Base-by-base conservation (phyloP, 176 grass and related monocot genomes). In the Secale cereale region DNA sequence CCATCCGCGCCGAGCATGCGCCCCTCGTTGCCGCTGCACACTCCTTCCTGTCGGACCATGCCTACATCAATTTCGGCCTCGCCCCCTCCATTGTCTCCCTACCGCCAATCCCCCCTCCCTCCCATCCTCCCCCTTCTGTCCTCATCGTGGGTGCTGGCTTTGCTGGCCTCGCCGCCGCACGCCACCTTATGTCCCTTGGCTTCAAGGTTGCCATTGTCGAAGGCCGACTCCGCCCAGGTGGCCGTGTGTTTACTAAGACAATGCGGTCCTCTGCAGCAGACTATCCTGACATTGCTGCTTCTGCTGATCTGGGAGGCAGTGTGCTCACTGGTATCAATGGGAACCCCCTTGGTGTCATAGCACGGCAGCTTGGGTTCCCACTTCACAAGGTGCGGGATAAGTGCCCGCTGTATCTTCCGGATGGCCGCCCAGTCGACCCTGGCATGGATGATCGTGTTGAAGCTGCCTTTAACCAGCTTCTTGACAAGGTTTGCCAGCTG, bases 301-400 rank as follows among this genome's bases (percentile, higher is more conserved):
- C 97, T 72, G 97, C 90, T 57, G 97, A 98, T 78, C 97, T 98
- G 65, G 97, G 97, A 45, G 97, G 97, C 46, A 98, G 96, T 40
- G 96, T 98, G 63, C 96, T 98, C 64, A 98, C 96, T 10, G 97
- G 97, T 65, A 95, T 98, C 74, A 98, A 98, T 30, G 97, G 97
- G 19, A 98, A 98, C 22, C 97, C 97, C 30, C 87, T 98, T 16
- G 97, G 89, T 43, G 97, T 98, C 69, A 70, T 98, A 0, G 97
- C 97, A 1, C 91, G 91, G 36, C 97, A 98, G 90, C 90, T 98
- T 74, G 93, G 93, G 17, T 95, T 95, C 57, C 93, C 93, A 3
- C 91, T 98, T 8, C 97, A 98, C 86, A 98, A 98, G 74, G 93
- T 98, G 84, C 89, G 93, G 43, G 97, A 98, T 66, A 88, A 90